Evolutionary conservation across 2,329 filamentous ascomycete species (phyloP).

Genomic region (Hypoxylon sp.): DNA sequence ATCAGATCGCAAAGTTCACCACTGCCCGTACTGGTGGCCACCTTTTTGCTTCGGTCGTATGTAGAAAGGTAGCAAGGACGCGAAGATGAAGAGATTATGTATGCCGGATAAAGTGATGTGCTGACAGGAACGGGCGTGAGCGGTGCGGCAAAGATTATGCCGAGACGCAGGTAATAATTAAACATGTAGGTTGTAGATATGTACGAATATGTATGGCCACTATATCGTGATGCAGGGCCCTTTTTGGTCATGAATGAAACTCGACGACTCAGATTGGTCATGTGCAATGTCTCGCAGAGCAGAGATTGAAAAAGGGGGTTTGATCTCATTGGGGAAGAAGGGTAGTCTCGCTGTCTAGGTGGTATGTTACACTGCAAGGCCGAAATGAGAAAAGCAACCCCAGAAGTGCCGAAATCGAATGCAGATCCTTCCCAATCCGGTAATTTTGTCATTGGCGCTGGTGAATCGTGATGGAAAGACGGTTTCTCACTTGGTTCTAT

Average conservation of each 20-base stretch:
- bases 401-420: constrained; percentile 51
- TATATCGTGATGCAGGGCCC: constrained; percentile 34
- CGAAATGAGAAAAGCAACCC: constrained; percentile 49
- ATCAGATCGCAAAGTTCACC: constrained; percentile 11
- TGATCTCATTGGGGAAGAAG: constrained; percentile 32
- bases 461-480: constrained; percentile 42
- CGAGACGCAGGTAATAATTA: constrained; percentile 41
- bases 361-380: constrained; percentile 47
- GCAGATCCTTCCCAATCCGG: constrained; percentile 46
- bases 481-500: constrained; percentile 18
- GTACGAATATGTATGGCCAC: constrained; percentile 27
- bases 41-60: constrained; percentile 14
- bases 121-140: constrained; percentile 36
- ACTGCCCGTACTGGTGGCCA: constrained; percentile 10
- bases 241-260: constrained; percentile 40
- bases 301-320: constrained; percentile 34
- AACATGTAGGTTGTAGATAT: constrained; percentile 36
- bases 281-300: constrained; percentile 40
- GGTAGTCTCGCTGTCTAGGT: constrained; percentile 39
- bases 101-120: constrained; percentile 43
- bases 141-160: constrained; percentile 35
- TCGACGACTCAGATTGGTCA: constrained; percentile 40
- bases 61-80: constrained; percentile 25
- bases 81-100: constrained; percentile 38
- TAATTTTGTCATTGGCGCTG: constrained; percentile 35